Conservation (phyloP, 208 protist species). For the Trichomonas vaginalis region DNA sequence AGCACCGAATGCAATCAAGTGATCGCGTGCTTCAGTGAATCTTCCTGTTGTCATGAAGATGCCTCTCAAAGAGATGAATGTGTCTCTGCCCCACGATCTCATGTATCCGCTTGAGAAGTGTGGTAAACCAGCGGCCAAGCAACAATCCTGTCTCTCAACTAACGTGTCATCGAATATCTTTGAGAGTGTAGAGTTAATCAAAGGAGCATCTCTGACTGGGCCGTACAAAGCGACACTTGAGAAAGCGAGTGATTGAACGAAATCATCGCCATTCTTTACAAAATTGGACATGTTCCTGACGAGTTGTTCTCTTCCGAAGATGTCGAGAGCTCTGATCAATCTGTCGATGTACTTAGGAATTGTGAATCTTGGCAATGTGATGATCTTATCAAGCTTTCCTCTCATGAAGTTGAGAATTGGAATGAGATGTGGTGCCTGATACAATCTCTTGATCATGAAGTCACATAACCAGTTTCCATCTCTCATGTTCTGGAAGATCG, state of each 20-base stretch:
- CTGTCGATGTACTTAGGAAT: not conserved
- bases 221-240: not conserved
- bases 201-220: not conserved
- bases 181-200: not conserved
- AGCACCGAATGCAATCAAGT: not conserved
- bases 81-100: conserved; percentile 3
- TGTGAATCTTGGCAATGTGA: not conserved
- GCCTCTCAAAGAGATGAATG: not conserved
- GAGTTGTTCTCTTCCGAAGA: not conserved
- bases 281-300: not conserved
- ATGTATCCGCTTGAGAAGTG: not conserved
- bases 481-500: not conserved
- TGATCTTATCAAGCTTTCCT: not conserved
- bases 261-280: conserved; percentile 2
- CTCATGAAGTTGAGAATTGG: not conserved
- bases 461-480: not conserved
- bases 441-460: not conserved
- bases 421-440: not conserved
- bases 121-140: not conserved
- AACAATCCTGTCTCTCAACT: not conserved
- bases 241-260: not conserved
- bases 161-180: not conserved
- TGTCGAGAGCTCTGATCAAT: not conserved
- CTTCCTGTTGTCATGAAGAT: not conserved
- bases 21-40: conserved; percentile 3